Base-by-base conservation (phyloP, 345 rosid species). In the Limnanthes douglasii region DNA sequence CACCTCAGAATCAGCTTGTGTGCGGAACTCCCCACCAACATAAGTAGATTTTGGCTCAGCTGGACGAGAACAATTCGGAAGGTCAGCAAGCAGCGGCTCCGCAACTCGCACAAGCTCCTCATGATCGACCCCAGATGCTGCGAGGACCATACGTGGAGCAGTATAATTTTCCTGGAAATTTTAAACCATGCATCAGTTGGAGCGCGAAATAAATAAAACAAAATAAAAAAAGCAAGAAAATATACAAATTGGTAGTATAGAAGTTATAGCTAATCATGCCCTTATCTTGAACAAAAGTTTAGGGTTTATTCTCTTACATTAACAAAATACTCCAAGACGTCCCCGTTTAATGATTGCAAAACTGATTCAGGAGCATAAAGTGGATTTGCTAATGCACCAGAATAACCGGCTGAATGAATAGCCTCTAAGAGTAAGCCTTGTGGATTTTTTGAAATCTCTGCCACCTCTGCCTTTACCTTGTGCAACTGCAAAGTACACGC, bases 401-500 rank as follows among this genome's bases (percentile, higher is more conserved):
- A 32, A 48, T 61, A 81, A 37, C 66, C 84, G 39, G 68, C 66
- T 26, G 88, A 64, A 35, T 77, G 94, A 57, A 81, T 58, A 15
- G 88, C 84, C 61, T 81, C 88, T 62, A 73, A 45, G 25, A 81
- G 72, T 34, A 81, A 43, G 11, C 78, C 75, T 48, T 70, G 75
- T 12, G 81, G 88, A 41, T 77, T 76, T 17, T 77, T 73, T 3
- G 53, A 60, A 40, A 64, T 59, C 50, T 73, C 84, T 1, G 49
- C 58, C 26, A 71, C 36, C 50, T 77, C 88, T 4, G 41, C 47
- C 59, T 76, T 73, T 48, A 81, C 28, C 59, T 64, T 81, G 31
- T 48, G 46, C 44, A 81, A 54, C 88, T 81, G 69, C 4, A 41
- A 14, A 61, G 31, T 24, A 32, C 15, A 37, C 2, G 31, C 0